Conservation (phyloP, 2,329 filamentous ascomycete genomes). For the Beauveria rudraprayagi region DNA sequence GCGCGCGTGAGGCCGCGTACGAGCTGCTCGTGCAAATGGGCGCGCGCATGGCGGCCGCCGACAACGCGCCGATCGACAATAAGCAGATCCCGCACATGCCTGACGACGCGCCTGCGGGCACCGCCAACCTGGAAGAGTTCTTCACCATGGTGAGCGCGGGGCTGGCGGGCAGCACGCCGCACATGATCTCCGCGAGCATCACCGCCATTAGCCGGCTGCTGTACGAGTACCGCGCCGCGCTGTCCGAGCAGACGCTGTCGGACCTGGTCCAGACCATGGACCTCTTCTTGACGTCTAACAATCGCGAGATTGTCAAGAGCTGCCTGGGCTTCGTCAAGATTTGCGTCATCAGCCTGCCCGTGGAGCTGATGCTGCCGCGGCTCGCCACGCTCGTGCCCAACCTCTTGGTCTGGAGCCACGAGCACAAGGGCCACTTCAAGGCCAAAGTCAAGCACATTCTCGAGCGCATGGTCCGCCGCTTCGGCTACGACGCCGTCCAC, state of each 20-base stretch:
- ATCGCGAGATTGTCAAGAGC: conserved; percentile 90
- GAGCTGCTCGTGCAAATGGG: conserved; percentile 85
- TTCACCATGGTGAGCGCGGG: conserved; percentile 98
- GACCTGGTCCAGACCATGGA: conserved; percentile 94
- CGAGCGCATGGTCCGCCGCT: conserved; percentile 86
- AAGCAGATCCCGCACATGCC: conserved; percentile 84
- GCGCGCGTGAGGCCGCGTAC: conserved; percentile 81
- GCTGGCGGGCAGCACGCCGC: conserved; percentile 82
- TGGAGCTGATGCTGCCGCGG: conserved; percentile 68
- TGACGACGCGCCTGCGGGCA: conserved; percentile 64
- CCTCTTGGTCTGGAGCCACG: conserved; percentile 91
- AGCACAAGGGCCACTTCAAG: conserved; percentile 96
- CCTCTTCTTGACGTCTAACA: conserved; percentile 91
- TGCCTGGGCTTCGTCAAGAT: conserved; percentile 97
- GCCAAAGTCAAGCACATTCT: conserved; percentile 97
- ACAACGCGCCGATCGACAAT: conserved; percentile 71
- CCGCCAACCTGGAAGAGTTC: conserved; percentile 85
- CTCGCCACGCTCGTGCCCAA: conserved; percentile 76
- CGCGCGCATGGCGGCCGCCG: conserved; percentile 60
- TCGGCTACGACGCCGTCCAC: conserved; percentile 75
- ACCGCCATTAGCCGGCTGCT: conserved; percentile 89
- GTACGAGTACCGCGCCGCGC: conserved; percentile 73
- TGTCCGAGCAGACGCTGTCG: conserved; percentile 61
- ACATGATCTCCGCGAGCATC: conserved; percentile 97
- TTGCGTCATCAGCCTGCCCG: conserved; percentile 77